These are phyloP conservation scores for Spatholobus suberectus DNA, from an alignment of 306 rosid genomes.

Conservation along the genomic window DNA sequence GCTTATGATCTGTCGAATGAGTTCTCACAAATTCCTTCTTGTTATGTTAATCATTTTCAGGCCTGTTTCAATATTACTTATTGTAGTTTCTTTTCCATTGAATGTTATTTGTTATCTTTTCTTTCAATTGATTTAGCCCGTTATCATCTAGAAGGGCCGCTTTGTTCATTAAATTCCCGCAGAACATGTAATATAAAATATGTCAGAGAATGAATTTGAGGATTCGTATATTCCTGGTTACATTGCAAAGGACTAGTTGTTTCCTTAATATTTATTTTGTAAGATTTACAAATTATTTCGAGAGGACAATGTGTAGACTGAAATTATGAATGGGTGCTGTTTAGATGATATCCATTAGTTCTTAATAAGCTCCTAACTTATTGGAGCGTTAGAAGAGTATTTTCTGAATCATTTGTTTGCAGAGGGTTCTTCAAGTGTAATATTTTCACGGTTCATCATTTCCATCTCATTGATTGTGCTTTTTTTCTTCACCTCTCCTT, in stretches of 20 bases:
- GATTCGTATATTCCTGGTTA: conserved; percentile 25
- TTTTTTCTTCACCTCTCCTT: not conserved
- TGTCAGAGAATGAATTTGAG: conserved; percentile 29
- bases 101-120: conserved; percentile 31
- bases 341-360: not conserved
- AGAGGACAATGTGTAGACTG: not conserved
- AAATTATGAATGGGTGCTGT: not conserved
- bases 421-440: not conserved
- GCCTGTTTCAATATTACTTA: not conserved
- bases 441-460: not conserved
- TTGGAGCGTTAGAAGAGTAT: conserved; percentile 24
- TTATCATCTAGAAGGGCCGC: conserved; percentile 12
- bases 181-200: conserved; percentile 9
- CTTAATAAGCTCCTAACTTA: not conserved
- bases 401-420: conserved; percentile 29
- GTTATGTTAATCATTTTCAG: conserved; percentile 27
- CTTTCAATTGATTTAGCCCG: conserved; percentile 29
- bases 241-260: conserved; percentile 11
- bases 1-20: conserved; percentile 22
- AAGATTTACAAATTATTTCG: conserved; percentile 13
- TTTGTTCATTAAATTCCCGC: conserved; percentile 17
- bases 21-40: conserved; percentile 29
- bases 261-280: conserved; percentile 29
- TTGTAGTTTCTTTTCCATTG: conserved; percentile 18
- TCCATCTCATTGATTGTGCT: not conserved